Evolutionary conservation across 169 alveolate genomes (phyloP).

Genomic region (Sarcocystis neurona): DNA sequence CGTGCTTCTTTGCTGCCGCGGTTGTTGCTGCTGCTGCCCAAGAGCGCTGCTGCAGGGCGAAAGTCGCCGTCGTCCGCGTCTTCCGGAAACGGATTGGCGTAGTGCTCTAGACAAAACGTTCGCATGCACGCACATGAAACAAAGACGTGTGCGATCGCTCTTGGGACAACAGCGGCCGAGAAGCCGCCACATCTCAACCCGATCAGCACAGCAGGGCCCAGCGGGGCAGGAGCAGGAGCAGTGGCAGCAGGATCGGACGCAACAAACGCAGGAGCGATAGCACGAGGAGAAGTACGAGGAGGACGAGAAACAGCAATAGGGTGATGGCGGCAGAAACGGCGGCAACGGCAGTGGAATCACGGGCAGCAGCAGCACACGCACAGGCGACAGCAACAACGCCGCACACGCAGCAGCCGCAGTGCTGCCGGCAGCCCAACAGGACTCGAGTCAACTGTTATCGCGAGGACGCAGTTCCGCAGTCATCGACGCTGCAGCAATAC

Average conservation of each 20-base stretch:
- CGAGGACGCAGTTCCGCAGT: too few relatives aligned
- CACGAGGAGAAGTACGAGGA: not conserved
- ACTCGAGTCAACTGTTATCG: too few relatives aligned
- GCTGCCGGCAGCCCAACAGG: too few relatives aligned
- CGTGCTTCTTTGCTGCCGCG: too few relatives aligned
- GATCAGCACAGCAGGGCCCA: not conserved
- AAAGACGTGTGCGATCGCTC: too few relatives aligned
- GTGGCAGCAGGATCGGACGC: not conserved
- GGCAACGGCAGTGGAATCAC: too few relatives aligned
- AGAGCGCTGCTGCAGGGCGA: not conserved
- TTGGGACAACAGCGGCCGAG: not conserved
- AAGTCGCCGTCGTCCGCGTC: constrained; percentile 56
- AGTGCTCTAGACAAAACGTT: not conserved
- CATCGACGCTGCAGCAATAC: too few relatives aligned
- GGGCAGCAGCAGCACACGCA: too few relatives aligned
- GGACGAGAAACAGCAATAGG: not conserved
- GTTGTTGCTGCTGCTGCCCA: too few relatives aligned
- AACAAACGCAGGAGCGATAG: not conserved
- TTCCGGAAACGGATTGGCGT: not conserved
- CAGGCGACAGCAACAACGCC: too few relatives aligned
- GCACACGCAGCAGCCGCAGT: too few relatives aligned
- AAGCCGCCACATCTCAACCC: not conserved
- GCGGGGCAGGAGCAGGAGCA: not conserved
- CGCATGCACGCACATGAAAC: not conserved
- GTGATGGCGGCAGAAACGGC: too few relatives aligned